Conservation (phyloP, 1,139 yeast genomes). For the Kazachstania sp. region DNA sequence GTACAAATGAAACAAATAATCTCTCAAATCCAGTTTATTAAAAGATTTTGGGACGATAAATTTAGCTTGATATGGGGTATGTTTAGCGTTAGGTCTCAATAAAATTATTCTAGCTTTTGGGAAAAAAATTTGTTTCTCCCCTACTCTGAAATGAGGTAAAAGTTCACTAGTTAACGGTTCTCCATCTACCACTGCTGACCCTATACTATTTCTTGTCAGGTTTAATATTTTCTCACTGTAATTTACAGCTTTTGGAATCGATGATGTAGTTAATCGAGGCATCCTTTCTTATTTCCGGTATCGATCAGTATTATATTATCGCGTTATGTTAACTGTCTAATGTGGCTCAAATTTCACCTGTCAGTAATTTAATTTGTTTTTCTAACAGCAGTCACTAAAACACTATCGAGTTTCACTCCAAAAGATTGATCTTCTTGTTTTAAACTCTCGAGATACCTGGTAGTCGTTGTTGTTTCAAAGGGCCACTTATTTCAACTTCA, state of each 20-base stretch:
- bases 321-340: neutral
- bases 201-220: constrained; percentile 45
- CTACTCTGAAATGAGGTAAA: constrained; percentile 70
- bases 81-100: constrained; percentile 83
- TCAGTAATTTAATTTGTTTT: no score
- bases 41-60: constrained; percentile 86
- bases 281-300: neutral
- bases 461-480: no score
- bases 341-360: no score
- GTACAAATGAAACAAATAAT: constrained; percentile 78
- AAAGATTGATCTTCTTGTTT: no score
- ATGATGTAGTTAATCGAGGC: constrained; percentile 3
- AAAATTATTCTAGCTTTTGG: constrained; percentile 77
- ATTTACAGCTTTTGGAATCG: constrained; percentile 2
- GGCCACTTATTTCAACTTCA: no score
- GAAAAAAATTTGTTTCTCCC: constrained; percentile 63
- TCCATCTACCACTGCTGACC: neutral
- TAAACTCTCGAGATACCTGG: no score
- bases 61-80: constrained; percentile 92
- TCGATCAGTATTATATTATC: neutral
- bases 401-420: no score
- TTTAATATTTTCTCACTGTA: constrained; percentile 28
- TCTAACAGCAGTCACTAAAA: no score
- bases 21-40: constrained; percentile 85
- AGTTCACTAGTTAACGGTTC: neutral